These are phyloP conservation scores for Pichia kluyveri DNA, from an alignment of 805 yeast genomes.

Conservation along the genomic window DNA sequence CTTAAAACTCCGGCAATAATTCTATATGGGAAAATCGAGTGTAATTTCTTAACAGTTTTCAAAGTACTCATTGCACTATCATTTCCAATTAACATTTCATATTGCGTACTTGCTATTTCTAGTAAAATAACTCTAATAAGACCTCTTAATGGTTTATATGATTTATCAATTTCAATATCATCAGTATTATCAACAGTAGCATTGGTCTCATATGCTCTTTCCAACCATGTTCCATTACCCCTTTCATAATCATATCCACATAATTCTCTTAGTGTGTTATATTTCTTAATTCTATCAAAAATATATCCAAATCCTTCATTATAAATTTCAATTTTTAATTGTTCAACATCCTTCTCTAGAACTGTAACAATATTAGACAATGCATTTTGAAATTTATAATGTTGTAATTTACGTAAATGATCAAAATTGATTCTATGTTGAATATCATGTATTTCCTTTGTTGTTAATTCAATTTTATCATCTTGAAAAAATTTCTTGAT, in stretches of 20 bases:
- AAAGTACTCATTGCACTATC: slow-evolving; percentile 76
- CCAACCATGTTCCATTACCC: background rate
- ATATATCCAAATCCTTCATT: slow-evolving; percentile 47
- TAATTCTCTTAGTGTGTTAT: slow-evolving; percentile 22
- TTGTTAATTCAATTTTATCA: slow-evolving; percentile 29
- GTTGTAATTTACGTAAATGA: slow-evolving; percentile 43
- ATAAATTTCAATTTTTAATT: slow-evolving; percentile 20
- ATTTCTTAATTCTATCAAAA: slow-evolving; percentile 53
- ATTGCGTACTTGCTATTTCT: slow-evolving; percentile 76
- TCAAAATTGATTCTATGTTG: slow-evolving; percentile 54
- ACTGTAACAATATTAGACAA: slow-evolving; percentile 22
- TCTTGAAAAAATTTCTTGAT: slow-evolving; percentile 42
- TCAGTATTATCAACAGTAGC: slow-evolving; percentile 40
- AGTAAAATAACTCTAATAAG: slow-evolving; percentile 78
- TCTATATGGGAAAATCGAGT: slow-evolving; percentile 70
- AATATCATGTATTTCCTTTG: slow-evolving; percentile 45
- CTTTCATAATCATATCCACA: slow-evolving; percentile 1
- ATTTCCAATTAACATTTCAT: slow-evolving; percentile 69
- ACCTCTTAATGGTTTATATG: slow-evolving; percentile 47
- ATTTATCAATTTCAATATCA: background rate
- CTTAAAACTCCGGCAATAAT: slow-evolving; percentile 68
- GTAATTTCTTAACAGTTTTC: slow-evolving; percentile 61
- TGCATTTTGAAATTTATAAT: slow-evolving; percentile 62
- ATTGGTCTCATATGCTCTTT: background rate
- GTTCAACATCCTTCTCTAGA: slow-evolving; percentile 35